These are phyloP conservation scores for Metarhizium rileyi DNA, from an alignment of 2,329 filamentous ascomycete genomes.

Conservation along the genomic window DNA sequence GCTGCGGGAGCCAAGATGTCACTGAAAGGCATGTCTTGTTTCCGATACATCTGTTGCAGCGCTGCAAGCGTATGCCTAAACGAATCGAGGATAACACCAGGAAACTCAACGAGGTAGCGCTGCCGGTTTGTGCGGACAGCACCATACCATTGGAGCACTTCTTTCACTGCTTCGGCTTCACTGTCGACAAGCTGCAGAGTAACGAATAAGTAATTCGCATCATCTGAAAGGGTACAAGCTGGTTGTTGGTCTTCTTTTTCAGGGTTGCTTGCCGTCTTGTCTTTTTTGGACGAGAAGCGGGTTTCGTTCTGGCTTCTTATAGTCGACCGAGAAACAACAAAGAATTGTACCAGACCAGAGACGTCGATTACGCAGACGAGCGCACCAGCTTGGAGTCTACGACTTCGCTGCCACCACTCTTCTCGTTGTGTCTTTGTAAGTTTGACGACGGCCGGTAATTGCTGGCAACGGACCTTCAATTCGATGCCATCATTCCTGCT, in stretches of 20 bases:
- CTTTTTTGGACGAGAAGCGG: slow-evolving; percentile 11
- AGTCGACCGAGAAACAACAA: slow-evolving; percentile 23
- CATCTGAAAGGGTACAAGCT: slow-evolving; percentile 20
- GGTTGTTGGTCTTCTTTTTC: slow-evolving; percentile 8
- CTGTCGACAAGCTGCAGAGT: slow-evolving; percentile 20
- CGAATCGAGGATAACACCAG: slow-evolving; percentile 45
- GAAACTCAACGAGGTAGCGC: slow-evolving; percentile 47
- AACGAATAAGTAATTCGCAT: slow-evolving; percentile 20
- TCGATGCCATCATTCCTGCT: slow-evolving; percentile 31
- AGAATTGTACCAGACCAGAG: slow-evolving; percentile 29
- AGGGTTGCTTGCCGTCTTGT: slow-evolving; percentile 5
- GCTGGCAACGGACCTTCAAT: slow-evolving; percentile 33
- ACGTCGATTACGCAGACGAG: slow-evolving; percentile 39
- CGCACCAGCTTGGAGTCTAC: slow-evolving; percentile 37
- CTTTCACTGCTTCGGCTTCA: slow-evolving; percentile 10
- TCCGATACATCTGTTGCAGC: slow-evolving; percentile 41
- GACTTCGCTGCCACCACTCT: slow-evolving; percentile 41
- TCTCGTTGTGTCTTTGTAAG: slow-evolving; percentile 20
- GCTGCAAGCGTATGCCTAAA: slow-evolving; percentile 48
- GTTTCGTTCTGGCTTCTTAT: slow-evolving; percentile 9
- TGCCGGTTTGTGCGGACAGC: slow-evolving; percentile 6
- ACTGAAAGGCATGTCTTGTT: slow-evolving; percentile 36
- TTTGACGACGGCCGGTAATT: slow-evolving; percentile 25
- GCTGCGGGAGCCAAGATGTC: slow-evolving; percentile 31
- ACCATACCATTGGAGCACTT: slow-evolving; percentile 22